Evolutionary conservation across 75 land plant species (phyloP).

Genomic region (Adiantum capillusveneris): DNA sequence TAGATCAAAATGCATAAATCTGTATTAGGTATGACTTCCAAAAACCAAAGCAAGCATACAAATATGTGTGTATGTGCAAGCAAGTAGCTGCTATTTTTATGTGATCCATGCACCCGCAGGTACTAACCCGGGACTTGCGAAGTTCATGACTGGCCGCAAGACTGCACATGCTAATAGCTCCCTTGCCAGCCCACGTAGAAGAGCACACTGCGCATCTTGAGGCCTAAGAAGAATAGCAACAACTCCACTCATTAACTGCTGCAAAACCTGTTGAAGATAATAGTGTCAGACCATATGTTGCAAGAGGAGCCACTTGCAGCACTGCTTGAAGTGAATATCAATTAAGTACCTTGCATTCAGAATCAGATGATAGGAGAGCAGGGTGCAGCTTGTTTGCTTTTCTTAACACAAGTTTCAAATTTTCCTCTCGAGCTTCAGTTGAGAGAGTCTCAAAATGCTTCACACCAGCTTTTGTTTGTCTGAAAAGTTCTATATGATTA

Average conservation of each 20-base stretch:
- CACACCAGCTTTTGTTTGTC: conserved; percentile 59
- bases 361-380: conserved; percentile 77
- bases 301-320: no score
- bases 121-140: conserved; percentile 72
- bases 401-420: conserved; percentile 57
- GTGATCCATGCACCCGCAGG: background rate
- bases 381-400: conserved; percentile 82
- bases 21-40: no score
- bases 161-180: conserved; percentile 87
- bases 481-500: conserved; percentile 83
- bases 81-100: background rate
- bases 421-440: conserved; percentile 88
- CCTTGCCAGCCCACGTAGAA: conserved; percentile 57
- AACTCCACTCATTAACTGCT: conserved; percentile 68
- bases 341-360: conserved; percentile 75
- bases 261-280: conserved; percentile 53
- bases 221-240: conserved; percentile 62
- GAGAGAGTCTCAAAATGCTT: conserved; percentile 73
- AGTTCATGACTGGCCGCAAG: conserved; percentile 82
- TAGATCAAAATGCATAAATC: no score
- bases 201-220: conserved; percentile 69
- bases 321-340: background rate
- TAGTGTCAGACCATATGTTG: no score
- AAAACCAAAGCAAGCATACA: no score
- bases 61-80: no score